phyloP scores from a whole-genome alignment of 2,329 filamentous ascomycete genomes.

The Penicillium aurantiogriseum region DNA sequence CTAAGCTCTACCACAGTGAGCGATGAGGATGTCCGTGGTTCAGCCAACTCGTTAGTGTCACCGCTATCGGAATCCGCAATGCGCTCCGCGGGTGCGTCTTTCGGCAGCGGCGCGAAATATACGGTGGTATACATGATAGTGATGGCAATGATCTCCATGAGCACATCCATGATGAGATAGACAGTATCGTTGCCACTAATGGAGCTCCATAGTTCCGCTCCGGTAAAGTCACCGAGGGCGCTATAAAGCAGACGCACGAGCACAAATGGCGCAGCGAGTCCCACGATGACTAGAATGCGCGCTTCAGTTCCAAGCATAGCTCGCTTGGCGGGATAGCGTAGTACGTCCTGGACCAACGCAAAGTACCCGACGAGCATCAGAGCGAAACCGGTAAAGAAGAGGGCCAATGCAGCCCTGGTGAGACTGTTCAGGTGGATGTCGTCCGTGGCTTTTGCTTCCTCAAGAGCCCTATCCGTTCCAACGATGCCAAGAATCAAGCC shows the following conservation, averaged over 20 bases:
- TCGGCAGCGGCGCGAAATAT: not conserved
- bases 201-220: not conserved
- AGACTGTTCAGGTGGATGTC: not conserved
- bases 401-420: not conserved
- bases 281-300: not conserved
- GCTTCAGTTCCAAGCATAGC: not conserved
- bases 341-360: not conserved
- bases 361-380: not conserved
- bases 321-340: not conserved
- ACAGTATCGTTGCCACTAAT: not conserved
- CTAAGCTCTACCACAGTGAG: not conserved
- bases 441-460: not conserved
- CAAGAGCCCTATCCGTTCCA: not conserved
- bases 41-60: too few species aligned
- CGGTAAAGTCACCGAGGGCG: not conserved
- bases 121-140: not conserved
- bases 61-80: not conserved
- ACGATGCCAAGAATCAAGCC: not conserved
- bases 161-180: not conserved
- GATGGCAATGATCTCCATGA: not conserved
- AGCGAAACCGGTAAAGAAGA: not conserved
- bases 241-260: not conserved
- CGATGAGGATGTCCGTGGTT: too few species aligned
- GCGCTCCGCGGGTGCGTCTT: not conserved
- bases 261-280: not conserved